phyloP scores from a whole-genome alignment of 345 rosid species.

The Eucalyptus tenuipes region DNA sequence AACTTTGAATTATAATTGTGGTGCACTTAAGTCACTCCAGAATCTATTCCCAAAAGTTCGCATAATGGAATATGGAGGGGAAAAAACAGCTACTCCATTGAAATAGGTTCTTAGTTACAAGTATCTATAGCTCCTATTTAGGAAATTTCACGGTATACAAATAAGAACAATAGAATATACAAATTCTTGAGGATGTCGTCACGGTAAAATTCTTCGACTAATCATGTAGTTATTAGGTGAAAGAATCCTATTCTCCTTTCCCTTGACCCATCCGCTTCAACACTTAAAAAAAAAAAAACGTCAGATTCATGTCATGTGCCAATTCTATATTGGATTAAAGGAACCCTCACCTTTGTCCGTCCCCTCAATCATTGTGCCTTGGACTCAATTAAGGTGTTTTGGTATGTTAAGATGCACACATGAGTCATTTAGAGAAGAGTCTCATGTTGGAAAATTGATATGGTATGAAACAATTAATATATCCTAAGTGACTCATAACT shows the following conservation, averaged over 20 bases:
- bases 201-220: neutral
- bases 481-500: no score
- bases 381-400: neutral
- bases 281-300: neutral
- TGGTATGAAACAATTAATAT: rapidly evolving
- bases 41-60: neutral
- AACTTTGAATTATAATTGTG: neutral
- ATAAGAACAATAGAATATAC: neutral
- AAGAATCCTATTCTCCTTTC: neutral
- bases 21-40: neutral
- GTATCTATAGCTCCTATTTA: neutral
- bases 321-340: neutral
- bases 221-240: neutral
- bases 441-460: no score
- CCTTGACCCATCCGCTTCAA: neutral
- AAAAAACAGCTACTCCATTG: neutral
- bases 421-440: no score
- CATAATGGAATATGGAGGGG: neutral
- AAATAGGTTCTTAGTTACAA: neutral
- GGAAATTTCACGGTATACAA: neutral
- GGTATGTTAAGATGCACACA: no score
- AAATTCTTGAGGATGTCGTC: neutral
- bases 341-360: neutral
- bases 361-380: neutral
- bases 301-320: neutral